phyloP scores from a whole-genome alignment of 1,284 basidiomycete genomes.

The Cryptococcus maquisensis region DNA sequence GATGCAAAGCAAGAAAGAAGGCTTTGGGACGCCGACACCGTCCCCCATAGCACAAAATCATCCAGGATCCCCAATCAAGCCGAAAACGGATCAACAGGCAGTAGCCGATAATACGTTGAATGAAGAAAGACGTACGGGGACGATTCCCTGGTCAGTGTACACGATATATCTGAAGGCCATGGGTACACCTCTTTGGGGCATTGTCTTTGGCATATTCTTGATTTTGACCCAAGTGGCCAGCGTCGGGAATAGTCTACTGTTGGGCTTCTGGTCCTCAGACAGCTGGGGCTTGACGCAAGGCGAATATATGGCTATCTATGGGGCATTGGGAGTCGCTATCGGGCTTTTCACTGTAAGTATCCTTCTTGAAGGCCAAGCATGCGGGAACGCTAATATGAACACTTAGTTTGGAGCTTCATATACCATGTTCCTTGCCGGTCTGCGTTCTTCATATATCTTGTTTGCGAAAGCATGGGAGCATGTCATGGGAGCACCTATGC shows the following conservation, averaged over 20 bases:
- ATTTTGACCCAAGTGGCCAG: constrained; percentile 24
- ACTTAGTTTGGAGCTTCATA: constrained; percentile 18
- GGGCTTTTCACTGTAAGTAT: constrained; percentile 18
- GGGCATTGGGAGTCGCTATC: constrained; percentile 12
- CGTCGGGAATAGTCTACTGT: constrained; percentile 29
- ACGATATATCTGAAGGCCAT: constrained; percentile 18
- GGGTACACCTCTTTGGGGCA: constrained; percentile 13
- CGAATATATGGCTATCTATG: constrained; percentile 36
- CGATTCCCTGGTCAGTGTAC: constrained; percentile 29
- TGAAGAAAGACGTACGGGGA: constrained; percentile 36
- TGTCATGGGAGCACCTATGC: constrained; percentile 23
- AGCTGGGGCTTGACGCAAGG: constrained; percentile 27
- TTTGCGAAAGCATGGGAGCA: constrained; percentile 21
- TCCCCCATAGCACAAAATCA: background rate
- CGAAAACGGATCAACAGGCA: background rate
- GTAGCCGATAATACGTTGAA: constrained; percentile 57
- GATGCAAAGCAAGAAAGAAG: background rate
- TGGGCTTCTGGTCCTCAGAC: constrained; percentile 36
- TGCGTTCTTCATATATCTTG: constrained; percentile 23
- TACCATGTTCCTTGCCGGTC: constrained; percentile 20
- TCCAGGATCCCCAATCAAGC: background rate
- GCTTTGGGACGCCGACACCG: background rate
- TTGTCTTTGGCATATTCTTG: constrained; percentile 13
- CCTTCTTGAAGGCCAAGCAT: background rate
- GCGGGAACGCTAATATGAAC: background rate